These are phyloP conservation scores for Colletotrichum sp. DNA, from an alignment of 2,329 filamentous ascomycete genomes.

Conservation along the genomic window DNA sequence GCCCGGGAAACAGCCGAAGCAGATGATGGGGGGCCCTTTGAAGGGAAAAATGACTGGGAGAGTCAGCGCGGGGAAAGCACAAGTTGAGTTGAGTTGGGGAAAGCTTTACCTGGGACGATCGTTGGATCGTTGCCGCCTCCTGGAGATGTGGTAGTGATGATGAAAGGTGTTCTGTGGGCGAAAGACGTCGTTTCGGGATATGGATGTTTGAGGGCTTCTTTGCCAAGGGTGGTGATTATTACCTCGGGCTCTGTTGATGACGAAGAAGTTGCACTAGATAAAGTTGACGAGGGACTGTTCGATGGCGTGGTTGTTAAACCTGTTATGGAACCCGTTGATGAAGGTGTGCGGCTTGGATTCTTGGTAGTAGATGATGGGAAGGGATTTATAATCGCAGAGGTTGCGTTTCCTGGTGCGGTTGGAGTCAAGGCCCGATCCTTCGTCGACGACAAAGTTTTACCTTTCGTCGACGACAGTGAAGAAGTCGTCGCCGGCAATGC, in stretches of 20 bases:
- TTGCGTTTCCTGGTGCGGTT: background rate
- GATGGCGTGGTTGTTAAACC: background rate
- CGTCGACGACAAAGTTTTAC: background rate
- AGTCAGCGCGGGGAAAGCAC: background rate
- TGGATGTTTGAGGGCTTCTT: background rate
- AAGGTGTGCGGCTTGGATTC: background rate
- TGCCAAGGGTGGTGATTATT: background rate
- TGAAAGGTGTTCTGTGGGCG: background rate
- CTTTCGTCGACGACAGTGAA: background rate
- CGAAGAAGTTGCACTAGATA: background rate
- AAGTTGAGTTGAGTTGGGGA: fast-evolving
- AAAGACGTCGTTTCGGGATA: background rate
- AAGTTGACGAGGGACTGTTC: background rate
- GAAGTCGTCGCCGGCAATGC: background rate
- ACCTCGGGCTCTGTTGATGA: background rate
- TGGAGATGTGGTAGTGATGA: conserved; percentile 2
- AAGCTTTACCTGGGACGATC: background rate
- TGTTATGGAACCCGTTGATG: background rate
- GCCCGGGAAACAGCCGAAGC: background rate
- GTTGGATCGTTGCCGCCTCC: background rate
- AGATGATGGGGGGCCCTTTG: background rate
- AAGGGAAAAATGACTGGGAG: background rate
- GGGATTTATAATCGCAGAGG: background rate
- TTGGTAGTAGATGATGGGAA: background rate
- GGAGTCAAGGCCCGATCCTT: background rate